Conservation (phyloP, 2,329 filamentous ascomycete species). For the Colletotrichum lupini region DNA sequence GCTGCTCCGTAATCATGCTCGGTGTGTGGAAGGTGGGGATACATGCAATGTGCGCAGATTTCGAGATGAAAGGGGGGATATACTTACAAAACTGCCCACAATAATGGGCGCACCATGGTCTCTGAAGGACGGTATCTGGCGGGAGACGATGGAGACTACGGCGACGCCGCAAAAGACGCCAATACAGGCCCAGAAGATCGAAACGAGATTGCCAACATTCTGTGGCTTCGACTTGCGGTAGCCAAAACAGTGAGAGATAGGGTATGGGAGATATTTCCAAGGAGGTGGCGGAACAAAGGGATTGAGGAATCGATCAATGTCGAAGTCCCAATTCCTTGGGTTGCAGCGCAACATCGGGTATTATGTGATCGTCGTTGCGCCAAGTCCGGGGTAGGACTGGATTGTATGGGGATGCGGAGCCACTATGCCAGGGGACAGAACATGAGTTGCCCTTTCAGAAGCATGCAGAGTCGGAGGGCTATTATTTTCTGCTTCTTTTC, state of each 20-base stretch:
- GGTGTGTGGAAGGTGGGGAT: not conserved
- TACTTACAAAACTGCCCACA: constrained; percentile 78
- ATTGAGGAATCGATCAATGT: constrained; percentile 83
- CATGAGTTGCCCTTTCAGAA: not conserved
- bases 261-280: constrained; percentile 71
- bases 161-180: constrained; percentile 72
- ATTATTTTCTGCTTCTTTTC: not conserved
- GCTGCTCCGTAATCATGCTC: not conserved
- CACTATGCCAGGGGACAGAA: constrained; percentile 4
- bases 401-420: constrained; percentile 21
- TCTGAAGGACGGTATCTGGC: constrained; percentile 64
- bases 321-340: constrained; percentile 64
- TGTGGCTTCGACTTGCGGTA: constrained; percentile 57
- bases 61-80: not conserved
- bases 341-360: constrained; percentile 28
- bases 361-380: constrained; percentile 10
- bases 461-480: not conserved
- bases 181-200: constrained; percentile 72
- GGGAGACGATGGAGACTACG: constrained; percentile 67
- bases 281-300: constrained; percentile 74
- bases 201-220: constrained; percentile 66
- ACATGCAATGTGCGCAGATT: not conserved
- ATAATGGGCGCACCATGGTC: constrained; percentile 66
- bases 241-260: constrained; percentile 76
- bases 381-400: constrained; percentile 32